Evolutionary conservation across 768 basidiomycete species (phyloP), one percentile per base, ranked within the genome.

Genomic region (Russula dissimulans): DNA sequence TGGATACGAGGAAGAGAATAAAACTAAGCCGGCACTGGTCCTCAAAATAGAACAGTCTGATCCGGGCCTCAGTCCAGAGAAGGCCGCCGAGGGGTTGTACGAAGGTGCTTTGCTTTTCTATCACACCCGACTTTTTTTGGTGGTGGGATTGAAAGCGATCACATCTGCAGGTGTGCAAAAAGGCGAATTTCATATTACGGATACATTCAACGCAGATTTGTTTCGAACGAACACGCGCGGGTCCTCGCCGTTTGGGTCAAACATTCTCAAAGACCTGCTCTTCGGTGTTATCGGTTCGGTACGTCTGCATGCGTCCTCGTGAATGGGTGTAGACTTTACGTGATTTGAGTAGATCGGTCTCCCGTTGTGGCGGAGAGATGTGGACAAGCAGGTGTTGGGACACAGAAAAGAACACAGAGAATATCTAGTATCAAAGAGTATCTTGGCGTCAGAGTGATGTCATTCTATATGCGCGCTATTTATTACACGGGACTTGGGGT

Each of bases 1-100:
- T 0, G 91, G 92, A 0, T 88, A 77, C 62, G 84, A 86, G 17
- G 78, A 81, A 58, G 93, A 95, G 70, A 84, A 89, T 70, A 79
- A 78, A 67, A 79, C 77, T 8, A 95, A 95, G 67, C 94, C 92
- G 0, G 77, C 76, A 32, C 79, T 95, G 60, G 83, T 83, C 10
- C 78, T 78, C 53, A 83, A 85, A 64, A 85, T 97, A 45, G 94
- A 95, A 69, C 86, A 81, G 42, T 73, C 77, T 0, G 92, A 93
- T 68, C 78, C 76, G 31, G 83, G 85, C 0, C 60, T 82, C 58
- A 81, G 81, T 3, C 75, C 89, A 0, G 88, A 88, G 36, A 73
- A 77, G 43, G 84, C 84, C 36, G 90, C 90, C 0, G 65, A 70
- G 31, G 74, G 72, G 5, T 67, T 95, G 31, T 76, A 86, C 44